Percentiles rank a stretch among this genome's conserved stretches.
These are phyloP conservation scores for Colletotrichum zoysiae DNA, from an alignment of 2,329 filamentous ascomycete species.

Conservation along the genomic window DNA sequence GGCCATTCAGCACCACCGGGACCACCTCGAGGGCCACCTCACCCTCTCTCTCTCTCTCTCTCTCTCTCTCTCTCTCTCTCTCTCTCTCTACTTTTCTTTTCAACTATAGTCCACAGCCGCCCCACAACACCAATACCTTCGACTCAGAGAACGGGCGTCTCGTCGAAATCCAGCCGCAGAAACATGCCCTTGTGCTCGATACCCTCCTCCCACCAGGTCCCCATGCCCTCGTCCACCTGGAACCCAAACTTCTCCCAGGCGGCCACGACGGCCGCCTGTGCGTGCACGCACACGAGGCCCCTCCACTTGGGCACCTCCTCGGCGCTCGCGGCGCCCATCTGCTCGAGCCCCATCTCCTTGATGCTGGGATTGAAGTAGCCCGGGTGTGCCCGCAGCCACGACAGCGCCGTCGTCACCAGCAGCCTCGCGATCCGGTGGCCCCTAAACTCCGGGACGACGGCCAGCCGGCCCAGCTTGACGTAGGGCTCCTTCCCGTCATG, in stretches of 20 bases:
- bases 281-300: slow-evolving; percentile 83
- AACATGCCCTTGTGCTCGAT: slow-evolving; percentile 92
- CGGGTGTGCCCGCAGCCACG: slow-evolving; percentile 75
- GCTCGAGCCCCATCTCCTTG: slow-evolving; percentile 58
- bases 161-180: slow-evolving; percentile 56
- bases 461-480: slow-evolving; percentile 84
- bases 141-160: slow-evolving; percentile 9
- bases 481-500: slow-evolving; percentile 79
- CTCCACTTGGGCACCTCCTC: slow-evolving; percentile 58
- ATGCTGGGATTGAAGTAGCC: slow-evolving; percentile 65
- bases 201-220: slow-evolving; percentile 85
- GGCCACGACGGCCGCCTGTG: slow-evolving; percentile 74
- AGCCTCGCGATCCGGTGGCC: slow-evolving; percentile 73
- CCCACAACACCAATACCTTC: no score
- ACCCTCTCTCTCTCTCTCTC: not conserved
- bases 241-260: slow-evolving; percentile 83
- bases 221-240: slow-evolving; percentile 77
- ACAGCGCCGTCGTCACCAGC: slow-evolving; percentile 75
- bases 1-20: not conserved
- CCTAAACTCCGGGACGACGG: slow-evolving; percentile 75
- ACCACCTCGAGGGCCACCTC: not conserved
- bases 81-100: not conserved
- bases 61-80: no score
- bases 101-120: not conserved
- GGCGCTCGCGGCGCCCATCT: slow-evolving; percentile 54